These are phyloP conservation scores for Pseudogymnoascus sp. DNA, from an alignment of 2,329 filamentous ascomycete species.

Conservation along the genomic window DNA sequence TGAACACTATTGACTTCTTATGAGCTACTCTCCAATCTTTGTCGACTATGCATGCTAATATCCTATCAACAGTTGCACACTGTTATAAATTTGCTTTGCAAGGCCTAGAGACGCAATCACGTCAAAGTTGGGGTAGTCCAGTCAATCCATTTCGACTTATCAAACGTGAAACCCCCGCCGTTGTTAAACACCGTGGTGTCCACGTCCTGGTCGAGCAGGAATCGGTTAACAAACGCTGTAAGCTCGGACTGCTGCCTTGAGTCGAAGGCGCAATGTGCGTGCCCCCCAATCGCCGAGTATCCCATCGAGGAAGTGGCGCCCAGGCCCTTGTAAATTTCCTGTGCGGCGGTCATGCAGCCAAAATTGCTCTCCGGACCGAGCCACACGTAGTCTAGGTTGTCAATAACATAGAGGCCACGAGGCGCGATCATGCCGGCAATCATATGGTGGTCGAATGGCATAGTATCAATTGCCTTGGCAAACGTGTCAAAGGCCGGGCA, in stretches of 20 bases:
- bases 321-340: too few relatives aligned
- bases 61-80: too few relatives aligned
- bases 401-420: slow-evolving; percentile 46
- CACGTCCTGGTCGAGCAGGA: slow-evolving; percentile 31
- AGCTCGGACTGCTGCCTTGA: slow-evolving; percentile 38
- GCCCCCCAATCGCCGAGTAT: too few relatives aligned
- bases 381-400: slow-evolving; percentile 42
- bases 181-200: slow-evolving; percentile 16
- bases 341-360: slow-evolving; percentile 45
- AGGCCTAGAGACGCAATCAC: background rate
- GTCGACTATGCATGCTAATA: too few relatives aligned
- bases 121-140: slow-evolving; percentile 24
- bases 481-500: background rate
- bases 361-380: slow-evolving; percentile 45
- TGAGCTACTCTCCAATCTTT: too few relatives aligned
- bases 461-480: slow-evolving; percentile 36
- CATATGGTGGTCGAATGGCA: slow-evolving; percentile 51
- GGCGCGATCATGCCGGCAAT: slow-evolving; percentile 49
- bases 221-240: slow-evolving; percentile 43
- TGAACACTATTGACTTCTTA: background rate
- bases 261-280: too few relatives aligned
- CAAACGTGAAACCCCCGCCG: slow-evolving; percentile 17
- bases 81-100: too few relatives aligned
- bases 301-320: too few relatives aligned
- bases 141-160: slow-evolving; percentile 24